Evolutionary conservation across 2,329 filamentous ascomycete species (phyloP), one percentile per base, ranked within the genome.

Genomic region (Albophoma yamanashiensis): DNA sequence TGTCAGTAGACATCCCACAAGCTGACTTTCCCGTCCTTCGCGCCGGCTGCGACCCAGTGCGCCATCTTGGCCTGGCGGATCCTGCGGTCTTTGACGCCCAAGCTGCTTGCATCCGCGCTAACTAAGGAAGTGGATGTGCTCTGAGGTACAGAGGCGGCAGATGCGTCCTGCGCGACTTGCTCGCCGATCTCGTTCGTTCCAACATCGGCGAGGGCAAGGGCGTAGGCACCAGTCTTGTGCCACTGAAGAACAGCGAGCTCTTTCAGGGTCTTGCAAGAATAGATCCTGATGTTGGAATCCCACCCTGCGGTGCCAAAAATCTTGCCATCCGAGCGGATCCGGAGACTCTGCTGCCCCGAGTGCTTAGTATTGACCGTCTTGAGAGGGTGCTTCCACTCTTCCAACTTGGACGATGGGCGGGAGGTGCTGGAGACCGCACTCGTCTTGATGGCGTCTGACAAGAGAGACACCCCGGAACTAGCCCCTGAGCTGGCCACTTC

Each of bases 11-110:
- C 86, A 76, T 97, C 91, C 94, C 94, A 99, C 66, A 99, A 76
- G 70, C 91, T 96, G 63, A 97, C 85, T 72, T 95, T 96, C 22
- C 93, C 94, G 76, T 97, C 94, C 72, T 97, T 99, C 59, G 90
- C 89, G 1, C 94, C 94, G 1, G 86, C 91, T 22, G 89, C 94
- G 58, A 97, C 73, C 92, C 93, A 97, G 73, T 97, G 93, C 31
- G 88, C 88, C 57, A 78, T 78, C 67, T 83, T 86, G 14, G 88
- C 87, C 66, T 85, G 86, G 42, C 77, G 77, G 27, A 85, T 77
- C 59, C 90, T 79, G 64, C 84, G 82, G 42, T 86, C 82, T 61
- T 84, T 88, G 57, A 91, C 84, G 12, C 65, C 73, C 53, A 61
- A 34, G 3, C 60, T 45, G 14, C 31, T 11, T 8, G 55, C 40